Conservation (phyloP, 164 flowering plant genomes). For the Kalanchoe fedtschenkoi region DNA sequence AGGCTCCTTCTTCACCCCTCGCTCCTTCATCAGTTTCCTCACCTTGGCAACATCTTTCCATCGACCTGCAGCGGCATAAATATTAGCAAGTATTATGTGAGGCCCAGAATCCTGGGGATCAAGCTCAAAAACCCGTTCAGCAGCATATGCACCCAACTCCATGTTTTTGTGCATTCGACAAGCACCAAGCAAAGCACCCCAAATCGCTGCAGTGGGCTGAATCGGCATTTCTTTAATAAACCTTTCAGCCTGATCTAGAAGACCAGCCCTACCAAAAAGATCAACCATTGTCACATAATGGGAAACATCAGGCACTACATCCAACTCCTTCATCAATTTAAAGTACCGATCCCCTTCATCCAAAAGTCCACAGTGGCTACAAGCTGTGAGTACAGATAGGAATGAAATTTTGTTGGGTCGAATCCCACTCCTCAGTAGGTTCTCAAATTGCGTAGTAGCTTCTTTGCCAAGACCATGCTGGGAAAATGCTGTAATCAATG, state of each 20-base stretch:
- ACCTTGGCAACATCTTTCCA: slow-evolving; percentile 5
- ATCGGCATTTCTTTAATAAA: slow-evolving; percentile 7
- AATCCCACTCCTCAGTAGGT: slow-evolving; percentile 1
- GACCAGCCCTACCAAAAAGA: slow-evolving; percentile 11
- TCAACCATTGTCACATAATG: slow-evolving; percentile 10
- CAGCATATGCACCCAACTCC: slow-evolving; percentile 11
- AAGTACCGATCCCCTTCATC: slow-evolving; percentile 7
- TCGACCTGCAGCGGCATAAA: slow-evolving; percentile 8
- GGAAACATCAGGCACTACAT: slow-evolving; percentile 6
- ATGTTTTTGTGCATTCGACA: slow-evolving; percentile 12
- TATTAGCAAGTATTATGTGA: slow-evolving; percentile 1
- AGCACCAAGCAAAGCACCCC: slow-evolving; percentile 10
- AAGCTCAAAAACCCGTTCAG: slow-evolving; percentile 8
- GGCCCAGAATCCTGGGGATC: slow-evolving; percentile 9
- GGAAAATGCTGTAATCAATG: slow-evolving; percentile 10
- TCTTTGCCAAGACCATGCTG: slow-evolving; percentile 11
- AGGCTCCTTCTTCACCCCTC: slow-evolving; percentile 11
- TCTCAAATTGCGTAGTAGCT: slow-evolving; percentile 7
- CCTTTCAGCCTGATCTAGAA: slow-evolving; percentile 6
- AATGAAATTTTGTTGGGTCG: slow-evolving; percentile 8
- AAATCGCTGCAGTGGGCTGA: slow-evolving; percentile 10
- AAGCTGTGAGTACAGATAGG: slow-evolving; percentile 5
- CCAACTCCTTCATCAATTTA: slow-evolving; percentile 9
- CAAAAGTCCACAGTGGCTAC: slow-evolving; percentile 9
- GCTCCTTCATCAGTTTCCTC: slow-evolving; percentile 9